Base-by-base conservation (phyloP, 768 basidiomycete genomes). In the Goffeauzyma gilvescens region DNA sequence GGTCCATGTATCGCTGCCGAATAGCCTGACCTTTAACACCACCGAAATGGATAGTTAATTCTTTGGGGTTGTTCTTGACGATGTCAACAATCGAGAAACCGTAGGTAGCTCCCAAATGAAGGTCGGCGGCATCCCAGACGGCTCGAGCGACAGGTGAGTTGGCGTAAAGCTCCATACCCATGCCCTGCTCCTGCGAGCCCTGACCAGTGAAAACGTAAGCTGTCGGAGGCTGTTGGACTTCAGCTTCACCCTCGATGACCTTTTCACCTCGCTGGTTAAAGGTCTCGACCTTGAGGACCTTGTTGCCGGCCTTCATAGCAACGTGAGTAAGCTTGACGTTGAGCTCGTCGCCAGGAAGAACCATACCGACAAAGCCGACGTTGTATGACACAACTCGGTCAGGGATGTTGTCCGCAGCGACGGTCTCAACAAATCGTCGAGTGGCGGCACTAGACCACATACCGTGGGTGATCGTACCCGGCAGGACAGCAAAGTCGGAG, bases 21-120 rank as follows among this genome's bases (percentile, higher is more conserved):
- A 96, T 96, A 2, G 79, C 89, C 62, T 96, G 90, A 30, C 93
- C 93, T 68, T 95, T 95, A 65, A 96, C 83, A 61, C 93, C 93
- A 70, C 93, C 93, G 52, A 98, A 98, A 65, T 98, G 90, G 53
- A 98, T 79, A 0, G 87, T 98, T 71, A 95, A 86, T 65, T 82
- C 78, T 71, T 87, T 93, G 15, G 90, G 89, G 63, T 96, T 95
- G 63, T 89, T 81, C 68, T 89, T 90, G 65, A 98, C 90, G 53
- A 98, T 93, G 62, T 98, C 89, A 56, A 95, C 70, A 61, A 98
- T 96, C 4, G 90, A 95, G 71, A 98, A 98, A 33, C 93, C 93
- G 55, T 98, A 95, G 4, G 89, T 85, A 21, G 83, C 79, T 35
- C 81, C 78, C 38, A 98, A 70, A 62, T 98, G 90, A 32, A 77